Evolutionary conservation across 495 filamentous ascomycete genomes (phyloP), one percentile per base, ranked within the genome.

Genomic region (Hypoxylon cercidicola): DNA sequence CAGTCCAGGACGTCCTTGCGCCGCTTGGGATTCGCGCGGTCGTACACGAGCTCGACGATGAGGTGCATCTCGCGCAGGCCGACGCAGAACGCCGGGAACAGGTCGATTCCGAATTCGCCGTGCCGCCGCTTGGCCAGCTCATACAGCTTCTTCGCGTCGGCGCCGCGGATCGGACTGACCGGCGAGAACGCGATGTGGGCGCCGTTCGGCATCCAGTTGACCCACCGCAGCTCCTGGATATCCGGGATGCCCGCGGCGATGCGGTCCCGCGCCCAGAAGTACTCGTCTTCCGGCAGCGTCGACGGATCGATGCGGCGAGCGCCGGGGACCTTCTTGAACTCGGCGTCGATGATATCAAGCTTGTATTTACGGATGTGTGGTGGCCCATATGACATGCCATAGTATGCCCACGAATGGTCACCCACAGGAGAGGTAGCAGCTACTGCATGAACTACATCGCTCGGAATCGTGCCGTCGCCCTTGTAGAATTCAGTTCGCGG

Each of bases 21-120:
- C 34, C 68, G 58, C 35, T 74, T 75, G 1, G 68, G 41, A 43
- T 82, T 71, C 12, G 74, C 73, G 11, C 82, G 75, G 56, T 87
- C 78, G 53, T 82, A 87, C 12, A 86, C 77, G 55, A 87, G 81
- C 65, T 81, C 81, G 18, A 84, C 78, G 41, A 88, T 87, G 43
- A 86, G 77, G 62, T 87, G 82, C 78, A 84, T 85, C 65, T 86
- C 82, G 4, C 82, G 77, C 49, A 83, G 66, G 0, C 78, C 82
- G 20, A 85, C 75, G 51, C 72, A 77, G 60, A 84, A 81, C 0
- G 79, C 78, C 6, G 78, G 78, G 46, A 85, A 80, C 35, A 77
- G 70, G 50, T 85, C 84, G 37, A 85, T 76, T 8, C 77, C 81
- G 30, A 64, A 74, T 50, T 78, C 74, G 35, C 68, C 61, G 47